Percentiles rank a stretch among this genome's conserved stretches.
These are phyloP conservation scores for Suhomyces bribrorum DNA, from an alignment of 1,139 yeast species.

Conservation along the genomic window DNA sequence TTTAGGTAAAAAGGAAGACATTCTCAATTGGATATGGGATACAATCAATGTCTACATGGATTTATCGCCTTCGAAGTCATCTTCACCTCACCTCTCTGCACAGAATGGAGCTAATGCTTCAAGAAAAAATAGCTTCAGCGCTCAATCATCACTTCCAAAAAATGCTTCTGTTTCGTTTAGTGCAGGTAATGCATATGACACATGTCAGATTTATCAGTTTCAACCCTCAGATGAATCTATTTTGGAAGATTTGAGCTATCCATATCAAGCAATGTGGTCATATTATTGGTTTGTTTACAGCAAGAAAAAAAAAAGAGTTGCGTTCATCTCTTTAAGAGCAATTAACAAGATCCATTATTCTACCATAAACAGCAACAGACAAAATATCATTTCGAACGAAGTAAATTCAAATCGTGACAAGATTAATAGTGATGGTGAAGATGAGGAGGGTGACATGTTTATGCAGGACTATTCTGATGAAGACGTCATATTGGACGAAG, in stretches of 20 bases:
- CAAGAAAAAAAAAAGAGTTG: slow-evolving; percentile 87
- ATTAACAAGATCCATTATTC: slow-evolving; percentile 45
- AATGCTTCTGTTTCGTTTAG: slow-evolving; percentile 7
- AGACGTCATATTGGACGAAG: slow-evolving; percentile 33
- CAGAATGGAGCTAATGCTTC: slow-evolving; percentile 20
- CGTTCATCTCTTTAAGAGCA: slow-evolving; percentile 65
- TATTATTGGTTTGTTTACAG: slow-evolving; percentile 91
- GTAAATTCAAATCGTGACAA: slow-evolving; percentile 20
- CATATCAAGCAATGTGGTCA: slow-evolving; percentile 84
- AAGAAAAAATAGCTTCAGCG: slow-evolving; percentile 29
- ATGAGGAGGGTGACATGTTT: slow-evolving; percentile 24
- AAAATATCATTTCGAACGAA: slow-evolving; percentile 14
- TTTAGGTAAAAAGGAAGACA: slow-evolving; percentile 62
- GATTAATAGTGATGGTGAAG: slow-evolving; percentile 21
- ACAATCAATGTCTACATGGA: slow-evolving; percentile 83
- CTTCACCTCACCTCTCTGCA: slow-evolving; percentile 22
- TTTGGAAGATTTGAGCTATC: slow-evolving; percentile 64
- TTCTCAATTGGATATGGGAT: slow-evolving; percentile 79
- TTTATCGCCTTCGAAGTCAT: slow-evolving; percentile 41
- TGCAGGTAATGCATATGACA: slow-evolving; percentile 30
- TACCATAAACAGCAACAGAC: slow-evolving; percentile 26
- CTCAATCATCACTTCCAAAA: slow-evolving; percentile 13
- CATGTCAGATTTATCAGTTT: slow-evolving; percentile 75
- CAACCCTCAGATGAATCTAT: slow-evolving; percentile 79
- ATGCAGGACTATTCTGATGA: slow-evolving; percentile 29